A percentile compares a stretch with the other conserved stretches of the same genome.
These are phyloP conservation scores for Wilcoxina mikolae DNA, from an alignment of 495 filamentous ascomycete genomes.

Conservation along the genomic window DNA sequence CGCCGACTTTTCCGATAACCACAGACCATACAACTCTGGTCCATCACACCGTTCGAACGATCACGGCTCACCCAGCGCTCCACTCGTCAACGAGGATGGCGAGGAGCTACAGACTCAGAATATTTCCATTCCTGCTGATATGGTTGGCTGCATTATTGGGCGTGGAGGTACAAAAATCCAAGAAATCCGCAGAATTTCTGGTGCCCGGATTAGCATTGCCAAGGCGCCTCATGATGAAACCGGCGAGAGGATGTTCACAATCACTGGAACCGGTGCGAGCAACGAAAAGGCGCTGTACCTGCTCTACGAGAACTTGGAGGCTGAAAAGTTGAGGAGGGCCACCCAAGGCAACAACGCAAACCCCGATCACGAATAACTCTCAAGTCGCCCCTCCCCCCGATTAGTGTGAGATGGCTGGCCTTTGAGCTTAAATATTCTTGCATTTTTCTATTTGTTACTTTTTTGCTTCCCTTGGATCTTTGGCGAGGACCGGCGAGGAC, in stretches of 20 bases:
- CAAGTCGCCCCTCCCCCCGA: not conserved
- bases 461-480: conserved; percentile 12
- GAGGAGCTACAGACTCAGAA: conserved; percentile 98
- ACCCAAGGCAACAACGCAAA: conserved; percentile 13
- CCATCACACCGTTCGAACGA: conserved; percentile 42
- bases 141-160: conserved; percentile 99
- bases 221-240: conserved; percentile 96
- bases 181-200: conserved; percentile 90
- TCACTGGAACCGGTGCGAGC: conserved; percentile 78
- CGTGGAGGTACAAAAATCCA: conserved; percentile 89
- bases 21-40: conserved; percentile 15
- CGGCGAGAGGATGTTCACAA: conserved; percentile 98
- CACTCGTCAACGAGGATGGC: conserved; percentile 75
- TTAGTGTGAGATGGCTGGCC: not conserved
- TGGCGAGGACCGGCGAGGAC: conserved; percentile 3
- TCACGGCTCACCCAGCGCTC: conserved; percentile 71
- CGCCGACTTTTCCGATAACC: conserved; percentile 83
- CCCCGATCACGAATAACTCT: not conserved
- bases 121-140: conserved; percentile 96
- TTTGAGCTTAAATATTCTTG: conserved; percentile 8
- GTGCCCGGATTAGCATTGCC: conserved; percentile 92
- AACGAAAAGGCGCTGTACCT: conserved; percentile 94
- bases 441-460: conserved; percentile 11
- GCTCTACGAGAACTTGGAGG: conserved; percentile 96
- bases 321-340: conserved; percentile 81